Base-by-base conservation (phyloP, 768 basidiomycete genomes). In the Mycena indigotica region DNA sequence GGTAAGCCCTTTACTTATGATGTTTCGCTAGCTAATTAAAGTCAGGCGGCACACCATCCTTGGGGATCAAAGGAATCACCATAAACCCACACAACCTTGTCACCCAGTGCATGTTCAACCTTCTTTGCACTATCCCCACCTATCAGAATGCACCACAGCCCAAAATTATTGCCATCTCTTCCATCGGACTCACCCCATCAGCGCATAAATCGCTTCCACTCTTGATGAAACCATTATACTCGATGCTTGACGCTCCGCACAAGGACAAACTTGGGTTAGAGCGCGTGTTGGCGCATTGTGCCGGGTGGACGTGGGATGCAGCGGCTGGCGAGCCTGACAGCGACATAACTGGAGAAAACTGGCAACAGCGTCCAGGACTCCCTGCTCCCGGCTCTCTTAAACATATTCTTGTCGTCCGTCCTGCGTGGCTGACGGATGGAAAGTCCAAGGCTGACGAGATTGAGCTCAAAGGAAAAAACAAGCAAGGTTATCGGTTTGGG, bases 241-340 rank as follows among this genome's bases (percentile, higher is more conserved):
- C 66, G 3, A 76, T 72, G 59, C 46, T 82, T 25, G 39, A 67
- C 4, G 56, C 32, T 1, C 81, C 85, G 4, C 86, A 85, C 66
- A 73, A 65, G 26, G 88, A 90, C 69, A 91, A 90, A 69, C 40
- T 83, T 44, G 86, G 82, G 5, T 69, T 73, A 28, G 89, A 91
- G 69, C 74, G 80, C 26, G 67, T 80, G 2, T 49, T 83, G 3
- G 70, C 76, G 1, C 75, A 86, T 56, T 71, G 73, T 56, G 73
- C 80, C 0, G 86, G 83, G 1, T 77, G 77, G 77, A 26, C 66
- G 1, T 88, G 86, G 86, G 64, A 80, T 38, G 4, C 61, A 1
- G 56, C 67, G 46, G 65, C 75, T 13, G 73, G 74, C n/a, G 80
- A 83, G 46, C 75, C 79, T 0, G 66, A 62, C 0, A 56, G 66